phyloP scores from a whole-genome alignment of 768 basidiomycete genomes.

The Lactarius sanguifluus region DNA sequence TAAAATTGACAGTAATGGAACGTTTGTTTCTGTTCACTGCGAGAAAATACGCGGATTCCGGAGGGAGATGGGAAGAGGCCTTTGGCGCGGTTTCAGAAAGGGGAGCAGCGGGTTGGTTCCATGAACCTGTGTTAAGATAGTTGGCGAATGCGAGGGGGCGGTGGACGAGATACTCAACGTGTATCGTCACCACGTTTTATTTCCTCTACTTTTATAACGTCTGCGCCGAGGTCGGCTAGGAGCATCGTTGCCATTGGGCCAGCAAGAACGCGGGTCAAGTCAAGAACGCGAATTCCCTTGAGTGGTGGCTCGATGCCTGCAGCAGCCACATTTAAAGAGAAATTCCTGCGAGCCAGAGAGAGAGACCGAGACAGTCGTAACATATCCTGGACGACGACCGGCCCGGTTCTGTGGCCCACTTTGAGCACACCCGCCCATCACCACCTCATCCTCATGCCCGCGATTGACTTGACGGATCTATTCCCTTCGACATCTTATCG shows the following conservation, averaged over 20 bases:
- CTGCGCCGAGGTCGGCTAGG: slow-evolving; percentile 88
- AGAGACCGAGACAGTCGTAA: background rate
- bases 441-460: slow-evolving; percentile 15
- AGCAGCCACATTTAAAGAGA: slow-evolving; percentile 10
- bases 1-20: slow-evolving; percentile 88
- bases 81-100: slow-evolving; percentile 44
- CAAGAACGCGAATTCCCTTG: slow-evolving; percentile 77
- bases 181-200: slow-evolving; percentile 85
- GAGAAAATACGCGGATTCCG: slow-evolving; percentile 93
- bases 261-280: slow-evolving; percentile 88
- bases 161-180: slow-evolving; percentile 43
- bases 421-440: background rate
- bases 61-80: slow-evolving; percentile 64
- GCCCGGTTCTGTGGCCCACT: background rate
- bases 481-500: slow-evolving; percentile 50
- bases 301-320: slow-evolving; percentile 76
- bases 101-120: slow-evolving; percentile 44
- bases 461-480: slow-evolving; percentile 34
- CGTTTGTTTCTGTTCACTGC: slow-evolving; percentile 87
- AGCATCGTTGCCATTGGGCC: slow-evolving; percentile 93
- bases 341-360: background rate
- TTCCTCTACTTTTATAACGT: slow-evolving; percentile 92
- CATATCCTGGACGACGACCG: background rate
- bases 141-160: background rate
- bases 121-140: slow-evolving; percentile 32